Conservation (phyloP, 1,139 yeast genomes). For the Casaregolazyma suthepensis region DNA sequence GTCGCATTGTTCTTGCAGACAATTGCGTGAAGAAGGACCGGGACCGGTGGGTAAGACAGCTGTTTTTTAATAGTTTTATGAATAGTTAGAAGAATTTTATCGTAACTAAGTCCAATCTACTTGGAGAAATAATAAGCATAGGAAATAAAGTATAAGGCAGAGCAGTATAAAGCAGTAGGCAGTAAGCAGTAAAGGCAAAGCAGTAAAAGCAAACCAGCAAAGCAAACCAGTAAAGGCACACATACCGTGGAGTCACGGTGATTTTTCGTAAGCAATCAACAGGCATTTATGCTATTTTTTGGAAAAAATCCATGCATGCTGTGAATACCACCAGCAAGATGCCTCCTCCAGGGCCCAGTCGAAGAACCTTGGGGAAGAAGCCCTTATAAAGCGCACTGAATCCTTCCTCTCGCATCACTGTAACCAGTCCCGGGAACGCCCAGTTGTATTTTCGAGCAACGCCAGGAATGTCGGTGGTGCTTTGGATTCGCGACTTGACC, state of each 20-base stretch:
- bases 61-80: constrained; percentile 1
- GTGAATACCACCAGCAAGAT: constrained; percentile 93
- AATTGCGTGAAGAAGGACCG: constrained; percentile 35
- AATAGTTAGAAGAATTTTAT: background rate
- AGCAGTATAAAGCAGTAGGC: too few relatives aligned
- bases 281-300: constrained; percentile 59
- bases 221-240: too few relatives aligned
- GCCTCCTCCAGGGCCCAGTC: constrained; percentile 99
- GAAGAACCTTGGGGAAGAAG: constrained; percentile 91
- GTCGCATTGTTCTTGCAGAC: constrained; percentile 34
- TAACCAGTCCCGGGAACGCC: constrained; percentile 75
- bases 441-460: constrained; percentile 75
- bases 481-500: constrained; percentile 94
- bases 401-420: constrained; percentile 86
- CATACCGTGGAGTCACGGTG: too few relatives aligned
- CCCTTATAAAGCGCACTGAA: constrained; percentile 73
- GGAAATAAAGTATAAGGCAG: too few relatives aligned
- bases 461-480: constrained; percentile 63
- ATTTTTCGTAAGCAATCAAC: too few relatives aligned
- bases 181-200: background rate
- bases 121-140: background rate
- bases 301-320: constrained; percentile 88
- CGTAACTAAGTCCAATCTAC: background rate
- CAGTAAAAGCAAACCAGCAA: background rate
- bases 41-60: constrained; percentile 63